Conservation (phyloP, 1,284 basidiomycete species). For the Malassezia yamatoensis region DNA sequence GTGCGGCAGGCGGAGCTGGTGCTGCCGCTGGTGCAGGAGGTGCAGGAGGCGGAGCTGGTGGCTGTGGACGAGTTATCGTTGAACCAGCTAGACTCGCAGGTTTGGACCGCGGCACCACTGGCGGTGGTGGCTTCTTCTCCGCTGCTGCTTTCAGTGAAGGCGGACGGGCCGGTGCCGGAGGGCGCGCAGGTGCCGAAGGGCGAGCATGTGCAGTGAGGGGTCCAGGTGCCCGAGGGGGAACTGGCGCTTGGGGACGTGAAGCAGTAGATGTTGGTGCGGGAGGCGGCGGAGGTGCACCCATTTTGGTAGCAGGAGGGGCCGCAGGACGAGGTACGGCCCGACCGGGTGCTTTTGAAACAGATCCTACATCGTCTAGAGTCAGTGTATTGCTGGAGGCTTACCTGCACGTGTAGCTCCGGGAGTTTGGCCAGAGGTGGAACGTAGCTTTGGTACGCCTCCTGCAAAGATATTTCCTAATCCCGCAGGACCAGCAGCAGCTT, state of each 20-base stretch:
- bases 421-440: constrained; percentile 38
- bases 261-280: too few species aligned
- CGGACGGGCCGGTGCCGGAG: background rate
- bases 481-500: constrained; percentile 14
- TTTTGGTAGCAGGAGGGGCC: too few species aligned
- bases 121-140: background rate
- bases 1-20: constrained; percentile 3
- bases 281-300: too few species aligned
- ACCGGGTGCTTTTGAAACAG: too few species aligned
- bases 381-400: too few species aligned
- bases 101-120: constrained; percentile 15
- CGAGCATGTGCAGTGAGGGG: background rate
- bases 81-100: constrained; percentile 3
- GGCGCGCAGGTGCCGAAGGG: background rate
- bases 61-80: background rate
- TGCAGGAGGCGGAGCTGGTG: constrained; percentile 7
- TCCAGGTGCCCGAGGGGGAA: constrained; percentile 6
- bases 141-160: background rate
- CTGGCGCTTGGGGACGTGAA: background rate
- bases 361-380: too few species aligned
- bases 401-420: background rate
- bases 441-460: constrained; percentile 78
- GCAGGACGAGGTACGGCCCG: too few species aligned
- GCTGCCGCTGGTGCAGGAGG: constrained; percentile 1
- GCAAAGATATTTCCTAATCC: constrained; percentile 77